Base-by-base conservation (phyloP, 805 yeast genomes). In the Candida railenensis region DNA sequence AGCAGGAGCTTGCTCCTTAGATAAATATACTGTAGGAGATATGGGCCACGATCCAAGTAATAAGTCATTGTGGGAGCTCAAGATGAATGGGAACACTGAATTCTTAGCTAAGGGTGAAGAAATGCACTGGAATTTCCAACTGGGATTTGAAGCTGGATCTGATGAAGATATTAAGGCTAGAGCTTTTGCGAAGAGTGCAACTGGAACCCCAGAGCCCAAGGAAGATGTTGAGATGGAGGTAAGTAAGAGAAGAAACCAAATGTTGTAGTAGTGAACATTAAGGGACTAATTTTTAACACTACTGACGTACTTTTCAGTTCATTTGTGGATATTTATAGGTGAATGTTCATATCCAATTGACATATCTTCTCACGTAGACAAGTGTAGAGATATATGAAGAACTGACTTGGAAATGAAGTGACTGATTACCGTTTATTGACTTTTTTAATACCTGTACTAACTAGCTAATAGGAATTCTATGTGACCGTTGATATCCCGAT, bases 121-220 rank as follows among this genome's bases (percentile, higher is more conserved):
- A 63, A 89, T 89, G 95, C 84, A 88, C 59, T 91, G 97, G 97
- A 81, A 84, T 55, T 92, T 90, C 70, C 80, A 78, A 57, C 73
- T 65, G 47, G 81, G 80, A 16, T 84, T 80, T 53, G 96, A 89
- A 67, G 96, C 97, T 4, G 97, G 97, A 9, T 87, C 96, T 2
- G 89, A 84, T 52, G 96, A 85, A 43, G 97, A 90, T 63, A 81
- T 89, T 44, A 80, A 77, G 53, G 77, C 79, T 14, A 75, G 90
- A 51, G 61, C 55, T 9, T 48, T 53, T 25, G 54, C 52, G 22
- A 28, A 37, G 54, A 47, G 18, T 19, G 19, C 40, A 7, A 42
- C 45, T 51, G 45, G 53, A 47, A 43, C 53, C 44, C 36, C 36
- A 7, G 36, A 33, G 43, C 42, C 43, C 46, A 42, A 43, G 22